Percentiles rank a stretch among this genome's conserved stretches.
Evolutionary conservation across 208 protist genomes (phyloP).

Genomic region (Eutreptiella sp.): DNA sequence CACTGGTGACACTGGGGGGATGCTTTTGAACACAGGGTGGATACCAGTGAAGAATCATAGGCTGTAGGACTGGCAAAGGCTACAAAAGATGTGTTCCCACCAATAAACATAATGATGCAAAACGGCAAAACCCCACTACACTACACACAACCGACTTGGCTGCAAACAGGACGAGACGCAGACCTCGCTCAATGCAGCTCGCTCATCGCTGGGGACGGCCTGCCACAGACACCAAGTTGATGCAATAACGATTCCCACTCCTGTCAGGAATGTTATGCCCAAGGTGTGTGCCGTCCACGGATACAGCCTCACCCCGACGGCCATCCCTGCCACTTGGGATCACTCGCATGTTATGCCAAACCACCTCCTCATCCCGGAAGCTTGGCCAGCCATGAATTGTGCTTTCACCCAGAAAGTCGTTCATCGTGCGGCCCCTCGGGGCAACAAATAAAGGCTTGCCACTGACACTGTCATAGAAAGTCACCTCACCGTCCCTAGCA

Average conservation of each 20-base stretch:
- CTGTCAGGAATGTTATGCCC: constrained; percentile 31
- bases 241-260: constrained; percentile 37
- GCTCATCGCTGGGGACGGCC: no score
- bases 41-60: no score
- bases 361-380: constrained; percentile 34
- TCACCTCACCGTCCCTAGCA: no score
- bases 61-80: no score
- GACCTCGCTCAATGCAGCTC: no score
- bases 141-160: no score
- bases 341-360: constrained; percentile 27
- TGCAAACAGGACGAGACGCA: no score
- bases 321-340: constrained; percentile 4
- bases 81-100: no score
- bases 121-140: no score
- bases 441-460: constrained; percentile 37
- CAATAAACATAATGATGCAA: no score
- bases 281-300: constrained; percentile 21
- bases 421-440: constrained; percentile 26
- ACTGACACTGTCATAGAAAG: constrained; percentile 32
- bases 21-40: no score
- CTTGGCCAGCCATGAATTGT: constrained; percentile 32
- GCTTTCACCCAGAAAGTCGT: constrained; percentile 25
- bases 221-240: constrained; percentile 35
- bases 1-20: no score
- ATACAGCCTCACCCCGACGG: constrained; percentile 8